A percentile compares a stretch with the other conserved stretches of the same genome.
Evolutionary conservation across 1,284 basidiomycete species (phyloP).

Genomic region (Fomitopsis palustris): DNA sequence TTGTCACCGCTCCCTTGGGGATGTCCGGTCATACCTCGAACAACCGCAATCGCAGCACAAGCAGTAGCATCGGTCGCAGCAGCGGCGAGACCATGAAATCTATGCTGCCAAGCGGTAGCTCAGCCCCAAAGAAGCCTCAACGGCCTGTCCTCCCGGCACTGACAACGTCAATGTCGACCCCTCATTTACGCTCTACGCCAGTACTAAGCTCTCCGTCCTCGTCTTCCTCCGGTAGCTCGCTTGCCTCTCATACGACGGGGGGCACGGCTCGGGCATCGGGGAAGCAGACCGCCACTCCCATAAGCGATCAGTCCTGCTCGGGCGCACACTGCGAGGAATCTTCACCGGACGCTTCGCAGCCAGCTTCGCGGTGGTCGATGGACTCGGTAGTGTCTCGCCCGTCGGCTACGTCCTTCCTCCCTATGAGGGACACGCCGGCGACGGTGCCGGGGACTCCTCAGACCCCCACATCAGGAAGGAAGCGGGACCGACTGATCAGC

Average conservation of each 20-base stretch:
- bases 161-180: slow-evolving; percentile 26
- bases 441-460: slow-evolving; percentile 9
- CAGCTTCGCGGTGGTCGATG: slow-evolving; percentile 29
- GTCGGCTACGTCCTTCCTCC: background rate
- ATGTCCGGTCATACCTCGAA: background rate
- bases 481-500: slow-evolving; percentile 28
- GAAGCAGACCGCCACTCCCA: slow-evolving; percentile 7
- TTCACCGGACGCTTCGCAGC: slow-evolving; percentile 9
- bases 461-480: slow-evolving; percentile 18
- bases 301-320: background rate
- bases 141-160: slow-evolving; percentile 23
- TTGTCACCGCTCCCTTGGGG: slow-evolving; percentile 15
- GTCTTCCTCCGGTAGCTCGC: slow-evolving; percentile 7
- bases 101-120: background rate
- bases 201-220: slow-evolving; percentile 19
- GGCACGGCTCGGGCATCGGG: slow-evolving; percentile 15
- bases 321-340: background rate
- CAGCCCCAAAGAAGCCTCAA: slow-evolving; percentile 16
- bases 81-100: slow-evolving; percentile 3
- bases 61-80: slow-evolving; percentile 13
- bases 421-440: background rate
- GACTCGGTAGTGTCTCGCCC: slow-evolving; percentile 25
- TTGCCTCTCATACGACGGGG: slow-evolving; percentile 5
- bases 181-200: slow-evolving; percentile 25
- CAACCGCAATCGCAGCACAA: slow-evolving; percentile 3